These are phyloP conservation scores for Cryphonectria nitschkei DNA, from an alignment of 2,329 filamentous ascomycete genomes.

Conservation along the genomic window DNA sequence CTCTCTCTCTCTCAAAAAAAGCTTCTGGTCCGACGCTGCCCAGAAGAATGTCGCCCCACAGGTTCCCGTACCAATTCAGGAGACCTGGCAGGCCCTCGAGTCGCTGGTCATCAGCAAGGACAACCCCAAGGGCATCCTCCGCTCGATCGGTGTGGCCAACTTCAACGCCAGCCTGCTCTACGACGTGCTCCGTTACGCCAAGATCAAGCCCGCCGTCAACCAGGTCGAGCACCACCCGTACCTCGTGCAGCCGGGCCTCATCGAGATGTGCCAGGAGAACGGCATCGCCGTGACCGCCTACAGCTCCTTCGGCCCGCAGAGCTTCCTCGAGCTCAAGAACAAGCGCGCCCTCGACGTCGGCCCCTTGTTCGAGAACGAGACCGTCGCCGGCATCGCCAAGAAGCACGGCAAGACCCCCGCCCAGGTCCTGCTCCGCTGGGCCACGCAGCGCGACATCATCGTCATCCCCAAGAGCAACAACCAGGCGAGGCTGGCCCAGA, in stretches of 20 bases:
- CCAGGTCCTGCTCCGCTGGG: slow-evolving; percentile 70
- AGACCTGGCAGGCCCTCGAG: slow-evolving; percentile 64
- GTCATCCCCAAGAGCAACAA: slow-evolving; percentile 69
- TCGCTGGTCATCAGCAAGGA: slow-evolving; percentile 50
- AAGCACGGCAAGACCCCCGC: slow-evolving; percentile 63
- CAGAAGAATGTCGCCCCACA: slow-evolving; percentile 45
- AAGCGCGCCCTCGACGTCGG: slow-evolving; percentile 34
- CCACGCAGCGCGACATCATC: slow-evolving; percentile 65
- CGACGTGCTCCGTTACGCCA: slow-evolving; percentile 64
- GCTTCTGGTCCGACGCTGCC: slow-evolving; percentile 47
- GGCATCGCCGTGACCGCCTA: slow-evolving; percentile 66
- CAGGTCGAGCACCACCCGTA: slow-evolving; percentile 71
- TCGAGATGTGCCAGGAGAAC: slow-evolving; percentile 60
- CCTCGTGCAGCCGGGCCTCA: slow-evolving; percentile 61
- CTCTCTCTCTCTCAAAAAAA: slow-evolving; percentile 17
- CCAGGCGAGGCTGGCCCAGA: slow-evolving; percentile 52
- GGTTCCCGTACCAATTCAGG: slow-evolving; percentile 54
- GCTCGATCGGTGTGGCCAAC: slow-evolving; percentile 64
- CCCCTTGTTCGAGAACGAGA: slow-evolving; percentile 38
- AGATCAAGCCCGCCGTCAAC: slow-evolving; percentile 54
- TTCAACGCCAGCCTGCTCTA: slow-evolving; percentile 62
- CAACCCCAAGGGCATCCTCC: slow-evolving; percentile 50
- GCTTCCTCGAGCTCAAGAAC: slow-evolving; percentile 41
- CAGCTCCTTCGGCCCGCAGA: slow-evolving; percentile 66
- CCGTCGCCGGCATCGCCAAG: slow-evolving; percentile 54